A percentile compares a stretch with the other conserved stretches of the same genome.
Evolutionary conservation across 257 asterid species (phyloP).

Genomic region (Schizonepeta tenuifolia): DNA sequence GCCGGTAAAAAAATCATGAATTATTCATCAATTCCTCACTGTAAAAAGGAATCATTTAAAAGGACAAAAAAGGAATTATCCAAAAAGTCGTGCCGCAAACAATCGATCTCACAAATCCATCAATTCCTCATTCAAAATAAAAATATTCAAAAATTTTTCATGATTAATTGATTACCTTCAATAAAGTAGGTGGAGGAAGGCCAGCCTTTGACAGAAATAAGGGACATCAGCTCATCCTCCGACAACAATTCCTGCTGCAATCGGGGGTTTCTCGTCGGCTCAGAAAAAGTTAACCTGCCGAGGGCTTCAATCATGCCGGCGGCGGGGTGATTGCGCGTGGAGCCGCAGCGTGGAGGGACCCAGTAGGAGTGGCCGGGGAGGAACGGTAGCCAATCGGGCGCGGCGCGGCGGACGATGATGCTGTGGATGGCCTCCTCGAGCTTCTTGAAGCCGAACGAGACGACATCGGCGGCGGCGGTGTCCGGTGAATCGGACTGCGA

Average conservation of each 20-base stretch:
- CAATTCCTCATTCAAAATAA: not conserved
- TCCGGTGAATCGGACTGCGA: slow-evolving; percentile 43
- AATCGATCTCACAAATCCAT: not conserved
- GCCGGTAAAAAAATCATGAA: no score
- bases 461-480: slow-evolving; percentile 41
- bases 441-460: slow-evolving; percentile 43
- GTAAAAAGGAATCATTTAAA: no score
- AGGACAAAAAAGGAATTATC: no score
- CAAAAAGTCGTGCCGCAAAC: not conserved
- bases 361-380: slow-evolving; percentile 59
- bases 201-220: slow-evolving; percentile 49
- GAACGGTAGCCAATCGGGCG: slow-evolving; percentile 68
- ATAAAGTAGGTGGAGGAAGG: slow-evolving; percentile 53
- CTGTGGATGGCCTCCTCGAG: slow-evolving; percentile 63
- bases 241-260: slow-evolving; percentile 30
- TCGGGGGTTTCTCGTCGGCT: not conserved
- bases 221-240: slow-evolving; percentile 48
- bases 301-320: slow-evolving; percentile 42
- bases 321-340: slow-evolving; percentile 33
- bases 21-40: no score
- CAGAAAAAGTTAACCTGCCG: slow-evolving; percentile 31
- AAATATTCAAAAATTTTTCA: not conserved
- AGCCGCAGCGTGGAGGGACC: slow-evolving; percentile 52
- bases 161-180: slow-evolving; percentile 35
- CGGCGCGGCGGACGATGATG: slow-evolving; percentile 57